Evolutionary conservation across 768 basidiomycete species (phyloP), one percentile per base, ranked within the genome.

Genomic region (Suillus subaureus): DNA sequence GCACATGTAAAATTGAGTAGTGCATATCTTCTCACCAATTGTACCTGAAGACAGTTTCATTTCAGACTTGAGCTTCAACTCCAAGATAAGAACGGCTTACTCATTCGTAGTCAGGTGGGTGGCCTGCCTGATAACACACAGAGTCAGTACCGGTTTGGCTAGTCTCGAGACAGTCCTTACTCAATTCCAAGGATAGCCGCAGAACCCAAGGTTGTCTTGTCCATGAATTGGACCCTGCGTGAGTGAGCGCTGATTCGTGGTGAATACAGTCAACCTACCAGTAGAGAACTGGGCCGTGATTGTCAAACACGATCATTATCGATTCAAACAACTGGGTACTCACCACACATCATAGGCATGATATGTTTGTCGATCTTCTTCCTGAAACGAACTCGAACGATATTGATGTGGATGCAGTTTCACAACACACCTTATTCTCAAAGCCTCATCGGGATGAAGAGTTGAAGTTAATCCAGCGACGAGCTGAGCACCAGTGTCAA

Each of bases 151-250:
- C 3, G 42, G 61, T 23, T 16, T 39, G 40, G 37, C 23, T 26
- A 40, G 7, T 9, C 37, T 33, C 15, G 21, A 23, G 23, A 21
- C 26, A 15, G n/a, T 35, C 67, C 81, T 42, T 28, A 87, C 88
- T 79, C 79, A 70, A 90, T 89, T 4, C 89, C 89, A 57, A 90
- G 79, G 65, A 90, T 89, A 7, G 88, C 86, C 1, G 88, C 71
- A 66, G 81, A 83, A 5, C 87, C 87, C 9, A 89, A 74, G 2
- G 88, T 89, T 2, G 85, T 87, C 77, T 89, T 89, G 69, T 89
- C 88, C 85, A 89, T 89, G 66, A 85, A 89, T 71, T 89, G 87
- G n/a, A 89, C 82, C 83, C 87, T 85, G 18, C n/a, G 26, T 2
- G 47, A 47, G 31, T 62, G 31, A 21, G 42, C 3, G 18, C 39